Percentiles rank a stretch among this genome's conserved stretches.
Conservation (phyloP, 768 basidiomycete genomes). For the Neoboletus magnificus region DNA sequence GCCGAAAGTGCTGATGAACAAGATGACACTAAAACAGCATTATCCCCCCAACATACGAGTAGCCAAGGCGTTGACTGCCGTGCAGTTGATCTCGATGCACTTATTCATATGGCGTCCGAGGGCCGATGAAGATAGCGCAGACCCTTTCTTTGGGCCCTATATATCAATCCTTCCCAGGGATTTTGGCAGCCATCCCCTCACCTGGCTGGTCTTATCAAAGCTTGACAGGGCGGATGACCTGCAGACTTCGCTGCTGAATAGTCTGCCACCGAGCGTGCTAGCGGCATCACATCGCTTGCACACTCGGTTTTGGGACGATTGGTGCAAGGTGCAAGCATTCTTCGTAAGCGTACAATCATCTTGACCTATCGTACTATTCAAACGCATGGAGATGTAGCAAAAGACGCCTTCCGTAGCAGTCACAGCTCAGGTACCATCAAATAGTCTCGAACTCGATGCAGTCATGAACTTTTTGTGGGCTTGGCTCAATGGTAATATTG, state of each 20-base stretch:
- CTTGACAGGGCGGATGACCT: slow-evolving; percentile 6
- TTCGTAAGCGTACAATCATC: slow-evolving; percentile 42
- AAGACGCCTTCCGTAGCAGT: slow-evolving; percentile 1
- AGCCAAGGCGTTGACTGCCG: slow-evolving; percentile 46
- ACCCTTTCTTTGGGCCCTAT: slow-evolving; percentile 69
- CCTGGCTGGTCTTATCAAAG: slow-evolving; percentile 52
- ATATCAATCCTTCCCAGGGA: slow-evolving; percentile 70
- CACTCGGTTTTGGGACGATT: slow-evolving; percentile 56
- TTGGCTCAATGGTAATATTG: slow-evolving; percentile 77
- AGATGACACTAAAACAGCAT: slow-evolving; percentile 56
- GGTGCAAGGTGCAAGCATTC: slow-evolving; percentile 47
- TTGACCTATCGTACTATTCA: not conserved
- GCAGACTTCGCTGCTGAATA: slow-evolving; percentile 35
- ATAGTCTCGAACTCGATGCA: slow-evolving; percentile 2
- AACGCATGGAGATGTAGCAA: slow-evolving; percentile 2
- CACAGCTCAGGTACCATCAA: not conserved
- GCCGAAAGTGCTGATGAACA: slow-evolving; percentile 66
- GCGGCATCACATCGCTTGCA: slow-evolving; percentile 41
- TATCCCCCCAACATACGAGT: slow-evolving; percentile 42
- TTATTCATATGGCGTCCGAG: slow-evolving; percentile 63
- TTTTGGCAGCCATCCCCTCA: slow-evolving; percentile 80
- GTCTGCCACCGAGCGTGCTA: slow-evolving; percentile 48
- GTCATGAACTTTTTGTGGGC: slow-evolving; percentile 70
- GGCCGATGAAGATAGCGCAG: slow-evolving; percentile 40
- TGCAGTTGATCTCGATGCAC: slow-evolving; percentile 80